A percentile compares a stretch with the other conserved stretches of the same genome.
Conservation (phyloP, 2,329 filamentous ascomycete genomes). For the Thielaviopsis populi region DNA sequence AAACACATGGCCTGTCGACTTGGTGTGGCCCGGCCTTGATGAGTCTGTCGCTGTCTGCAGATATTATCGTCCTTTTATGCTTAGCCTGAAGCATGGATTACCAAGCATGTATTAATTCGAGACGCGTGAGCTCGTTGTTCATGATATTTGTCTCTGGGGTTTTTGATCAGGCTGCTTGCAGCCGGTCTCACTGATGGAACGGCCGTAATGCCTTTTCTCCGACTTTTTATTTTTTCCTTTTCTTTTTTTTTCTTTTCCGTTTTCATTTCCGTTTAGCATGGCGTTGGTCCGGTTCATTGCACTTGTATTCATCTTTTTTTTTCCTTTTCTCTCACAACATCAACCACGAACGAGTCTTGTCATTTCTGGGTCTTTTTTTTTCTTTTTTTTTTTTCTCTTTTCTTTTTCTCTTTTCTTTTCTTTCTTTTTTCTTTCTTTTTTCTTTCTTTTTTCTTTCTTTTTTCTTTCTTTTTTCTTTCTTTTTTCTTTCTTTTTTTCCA, state of each 20-base stretch:
- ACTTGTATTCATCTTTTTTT: not conserved
- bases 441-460: slow-evolving; percentile 10
- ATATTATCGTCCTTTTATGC: not conserved
- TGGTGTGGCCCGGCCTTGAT: not conserved
- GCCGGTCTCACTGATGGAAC: not conserved
- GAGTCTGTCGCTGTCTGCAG: not conserved
- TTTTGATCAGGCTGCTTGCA: not conserved
- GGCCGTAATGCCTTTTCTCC: not conserved
- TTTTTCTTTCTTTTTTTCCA: slow-evolving; percentile 12
- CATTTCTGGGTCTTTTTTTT: too few species aligned
- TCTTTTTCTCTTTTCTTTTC: not conserved
- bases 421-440: not conserved
- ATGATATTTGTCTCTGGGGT: not conserved
- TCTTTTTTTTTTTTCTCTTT: not conserved
- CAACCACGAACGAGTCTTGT: not conserved
- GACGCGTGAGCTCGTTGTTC: not conserved
- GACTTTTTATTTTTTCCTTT: too few species aligned
- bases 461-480: slow-evolving; percentile 12
- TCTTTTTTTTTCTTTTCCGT: not conserved
- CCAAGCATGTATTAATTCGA: slow-evolving; percentile 4
- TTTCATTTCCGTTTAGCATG: not conserved
- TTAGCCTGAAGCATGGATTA: slow-evolving; percentile 3
- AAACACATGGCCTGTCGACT: not conserved
- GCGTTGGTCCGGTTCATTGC: too few species aligned
- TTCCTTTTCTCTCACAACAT: not conserved